Conservation (phyloP, 2,329 filamentous ascomycete species). For the Penicillium griseofulvum region DNA sequence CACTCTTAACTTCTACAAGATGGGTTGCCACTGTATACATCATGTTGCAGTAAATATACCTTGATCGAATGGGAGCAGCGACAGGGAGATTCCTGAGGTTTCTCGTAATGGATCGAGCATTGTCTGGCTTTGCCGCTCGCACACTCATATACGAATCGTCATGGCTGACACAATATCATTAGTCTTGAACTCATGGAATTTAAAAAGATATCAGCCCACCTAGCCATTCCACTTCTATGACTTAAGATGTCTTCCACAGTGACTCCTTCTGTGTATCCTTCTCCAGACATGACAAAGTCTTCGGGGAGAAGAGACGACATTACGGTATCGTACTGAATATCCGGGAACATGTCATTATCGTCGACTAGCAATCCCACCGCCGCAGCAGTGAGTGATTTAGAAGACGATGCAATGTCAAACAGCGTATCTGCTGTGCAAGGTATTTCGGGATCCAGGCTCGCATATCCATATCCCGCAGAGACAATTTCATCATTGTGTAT, state of each 20-base stretch:
- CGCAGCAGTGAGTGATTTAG: slow-evolving; percentile 29
- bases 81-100: slow-evolving; percentile 49
- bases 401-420: slow-evolving; percentile 24
- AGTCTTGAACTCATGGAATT: slow-evolving; percentile 5
- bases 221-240: slow-evolving; percentile 53
- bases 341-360: neutral
- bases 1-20: slow-evolving; percentile 47
- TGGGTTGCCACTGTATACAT: slow-evolving; percentile 50
- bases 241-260: slow-evolving; percentile 56
- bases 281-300: slow-evolving; percentile 51
- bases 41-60: slow-evolving; percentile 52
- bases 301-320: slow-evolving; percentile 46
- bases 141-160: slow-evolving; percentile 32
- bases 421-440: slow-evolving; percentile 24
- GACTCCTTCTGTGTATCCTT: slow-evolving; percentile 32
- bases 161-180: slow-evolving; percentile 27
- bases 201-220: slow-evolving; percentile 33
- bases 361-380: slow-evolving; percentile 36
- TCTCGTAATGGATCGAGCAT: slow-evolving; percentile 40
- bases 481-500: slow-evolving; percentile 12
- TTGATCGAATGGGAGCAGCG: slow-evolving; percentile 45
- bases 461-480: slow-evolving; percentile 20
- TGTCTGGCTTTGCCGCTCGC: slow-evolving; percentile 30
- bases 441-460: slow-evolving; percentile 9
- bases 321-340: neutral